Percentiles rank a stretch among this genome's conserved stretches.
phyloP scores from a whole-genome alignment of 129 eudicot species.

The Logfia minima region DNA sequence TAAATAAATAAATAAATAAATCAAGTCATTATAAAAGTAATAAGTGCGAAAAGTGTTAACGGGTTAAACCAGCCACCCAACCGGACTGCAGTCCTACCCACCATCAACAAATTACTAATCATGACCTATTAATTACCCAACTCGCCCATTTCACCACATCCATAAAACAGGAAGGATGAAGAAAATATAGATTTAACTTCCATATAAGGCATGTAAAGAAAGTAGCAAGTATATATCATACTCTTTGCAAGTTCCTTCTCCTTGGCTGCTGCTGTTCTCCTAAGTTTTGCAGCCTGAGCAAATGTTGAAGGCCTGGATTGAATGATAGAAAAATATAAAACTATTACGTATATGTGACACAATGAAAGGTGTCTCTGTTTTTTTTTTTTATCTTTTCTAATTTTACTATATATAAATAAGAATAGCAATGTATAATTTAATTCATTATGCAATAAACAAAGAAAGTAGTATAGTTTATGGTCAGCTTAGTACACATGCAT shows the following conservation, averaged over 20 bases:
- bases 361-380: neutral
- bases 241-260: conserved; percentile 94
- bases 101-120: too few relatives aligned
- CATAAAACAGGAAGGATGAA: too few relatives aligned
- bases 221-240: conserved; percentile 33
- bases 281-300: conserved; percentile 98
- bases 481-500: neutral
- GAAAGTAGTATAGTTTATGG: neutral
- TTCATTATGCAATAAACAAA: neutral
- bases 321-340: conserved; percentile 8
- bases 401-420: too few relatives aligned
- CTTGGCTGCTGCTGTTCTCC: conserved; percentile 88
- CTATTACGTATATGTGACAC: neutral
- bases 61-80: too few relatives aligned
- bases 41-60: too few relatives aligned
- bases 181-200: neutral
- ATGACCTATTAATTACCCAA: neutral
- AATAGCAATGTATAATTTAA: neutral
- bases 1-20: too few relatives aligned
- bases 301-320: conserved; percentile 87
- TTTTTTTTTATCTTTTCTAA: too few relatives aligned
- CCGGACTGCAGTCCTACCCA: too few relatives aligned
- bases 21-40: too few relatives aligned
- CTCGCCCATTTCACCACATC: conserved; percentile 8
- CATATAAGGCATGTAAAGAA: neutral